phyloP scores from a whole-genome alignment of 495 filamentous ascomycete genomes.

The Xylaria longipes region DNA sequence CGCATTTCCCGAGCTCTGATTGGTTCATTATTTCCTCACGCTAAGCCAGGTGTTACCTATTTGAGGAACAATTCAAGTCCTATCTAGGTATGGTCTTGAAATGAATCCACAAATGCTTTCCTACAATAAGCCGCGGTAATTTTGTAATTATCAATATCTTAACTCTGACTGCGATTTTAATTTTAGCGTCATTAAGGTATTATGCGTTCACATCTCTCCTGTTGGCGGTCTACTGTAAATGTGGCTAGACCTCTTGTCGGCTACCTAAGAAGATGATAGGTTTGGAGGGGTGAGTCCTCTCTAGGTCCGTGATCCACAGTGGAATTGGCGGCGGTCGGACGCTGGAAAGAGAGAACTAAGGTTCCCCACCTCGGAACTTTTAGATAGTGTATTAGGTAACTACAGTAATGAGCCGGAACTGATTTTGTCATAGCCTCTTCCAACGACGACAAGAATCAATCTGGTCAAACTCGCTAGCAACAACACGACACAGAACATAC shows the following conservation, averaged over 20 bases:
- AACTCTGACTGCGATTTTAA: not conserved
- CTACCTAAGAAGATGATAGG: not conserved
- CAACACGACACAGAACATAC: not conserved
- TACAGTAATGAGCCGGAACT: not conserved
- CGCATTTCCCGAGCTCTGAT: slow-evolving; percentile 2
- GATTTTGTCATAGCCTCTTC: not conserved
- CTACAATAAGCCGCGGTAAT: not conserved
- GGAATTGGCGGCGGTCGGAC: not conserved
- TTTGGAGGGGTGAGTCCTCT: not conserved
- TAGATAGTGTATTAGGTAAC: not conserved
- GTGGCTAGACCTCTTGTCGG: not conserved
- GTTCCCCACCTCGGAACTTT: slow-evolving; percentile 7
- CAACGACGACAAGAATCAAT: slow-evolving; percentile 8
- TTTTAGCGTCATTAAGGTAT: not conserved
- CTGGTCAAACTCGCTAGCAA: not conserved
- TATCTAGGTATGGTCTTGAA: not conserved
- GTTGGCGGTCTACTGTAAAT: not conserved
- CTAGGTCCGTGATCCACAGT: not conserved
- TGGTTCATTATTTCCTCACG: not conserved
- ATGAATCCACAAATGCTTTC: not conserved
- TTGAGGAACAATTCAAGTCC: not conserved
- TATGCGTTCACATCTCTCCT: not conserved
- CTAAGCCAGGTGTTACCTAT: not conserved
- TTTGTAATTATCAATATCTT: not conserved
- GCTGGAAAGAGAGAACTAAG: not conserved